Evolutionary conservation across 106 monocot species (phyloP).

Genomic region (Acorus gramineus): DNA sequence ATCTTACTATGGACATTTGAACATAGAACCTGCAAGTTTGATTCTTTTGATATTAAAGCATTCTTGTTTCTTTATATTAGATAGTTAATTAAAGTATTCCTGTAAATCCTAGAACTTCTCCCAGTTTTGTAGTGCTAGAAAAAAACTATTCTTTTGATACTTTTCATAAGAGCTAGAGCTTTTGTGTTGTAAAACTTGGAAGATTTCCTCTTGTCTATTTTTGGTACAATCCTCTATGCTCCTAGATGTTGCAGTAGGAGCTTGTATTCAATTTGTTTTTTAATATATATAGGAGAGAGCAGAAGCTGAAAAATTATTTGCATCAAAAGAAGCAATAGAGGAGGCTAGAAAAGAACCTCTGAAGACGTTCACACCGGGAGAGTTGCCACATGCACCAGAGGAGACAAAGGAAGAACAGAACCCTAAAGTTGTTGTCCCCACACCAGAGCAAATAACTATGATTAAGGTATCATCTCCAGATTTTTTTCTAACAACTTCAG

Average conservation of each 20-base stretch:
- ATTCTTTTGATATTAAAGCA: too few species aligned
- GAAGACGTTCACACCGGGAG: constrained; percentile 75
- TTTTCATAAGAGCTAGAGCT: too few species aligned
- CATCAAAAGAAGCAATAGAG: constrained; percentile 85
- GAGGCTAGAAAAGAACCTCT: constrained; percentile 60
- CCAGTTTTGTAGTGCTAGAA: too few species aligned
- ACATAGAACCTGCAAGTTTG: too few species aligned
- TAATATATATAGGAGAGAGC: constrained; percentile 52
- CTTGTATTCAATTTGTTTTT: constrained; percentile 4
- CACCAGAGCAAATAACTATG: constrained; percentile 95
- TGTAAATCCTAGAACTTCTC: too few species aligned
- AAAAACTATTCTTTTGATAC: too few species aligned
- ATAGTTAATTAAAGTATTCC: too few species aligned
- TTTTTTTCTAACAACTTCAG: background rate
- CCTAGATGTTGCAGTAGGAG: background rate
- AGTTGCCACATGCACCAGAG: constrained; percentile 29
- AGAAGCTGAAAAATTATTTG: constrained; percentile 70
- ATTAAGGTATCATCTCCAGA: constrained; percentile 58
- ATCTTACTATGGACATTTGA: too few species aligned
- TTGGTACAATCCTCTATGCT: too few species aligned
- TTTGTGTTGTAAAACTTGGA: too few species aligned
- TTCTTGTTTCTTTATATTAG: too few species aligned
- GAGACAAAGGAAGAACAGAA: constrained; percentile 36
- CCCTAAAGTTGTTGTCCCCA: constrained; percentile 70
- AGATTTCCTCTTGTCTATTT: too few species aligned